A percentile compares a stretch with the other conserved stretches of the same genome.
Evolutionary conservation across 768 basidiomycete species (phyloP).

Genomic region (Russula virescens): DNA sequence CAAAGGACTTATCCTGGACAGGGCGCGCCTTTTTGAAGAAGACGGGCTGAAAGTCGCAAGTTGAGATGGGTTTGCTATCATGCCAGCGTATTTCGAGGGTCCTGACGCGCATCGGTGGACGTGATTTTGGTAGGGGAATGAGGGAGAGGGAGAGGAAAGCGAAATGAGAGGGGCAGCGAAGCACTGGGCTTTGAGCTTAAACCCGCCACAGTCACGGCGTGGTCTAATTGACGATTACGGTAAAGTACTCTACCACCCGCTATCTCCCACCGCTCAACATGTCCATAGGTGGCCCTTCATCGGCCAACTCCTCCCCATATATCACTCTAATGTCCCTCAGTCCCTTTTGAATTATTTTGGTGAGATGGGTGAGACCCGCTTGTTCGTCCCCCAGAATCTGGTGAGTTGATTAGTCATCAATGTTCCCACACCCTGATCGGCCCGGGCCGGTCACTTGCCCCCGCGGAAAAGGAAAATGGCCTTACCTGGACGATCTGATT

Average conservation of each 20-base stretch:
- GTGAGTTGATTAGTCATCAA: neutral
- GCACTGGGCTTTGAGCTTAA: constrained; percentile 6
- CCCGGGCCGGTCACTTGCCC: constrained; percentile 1
- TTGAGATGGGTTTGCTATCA: constrained; percentile 91
- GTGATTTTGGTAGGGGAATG: constrained; percentile 11
- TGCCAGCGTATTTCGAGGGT: constrained; percentile 96
- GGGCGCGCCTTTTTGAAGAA: constrained; percentile 79
- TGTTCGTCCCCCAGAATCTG: constrained; percentile 77
- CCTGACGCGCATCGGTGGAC: constrained; percentile 65
- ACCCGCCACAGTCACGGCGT: constrained; percentile 1
- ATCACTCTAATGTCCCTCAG: constrained; percentile 31
- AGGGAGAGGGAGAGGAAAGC: neutral
- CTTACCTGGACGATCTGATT: constrained; percentile 67
- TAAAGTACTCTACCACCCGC: neutral
- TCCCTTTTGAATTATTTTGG: constrained; percentile 67
- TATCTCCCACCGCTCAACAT: neutral
- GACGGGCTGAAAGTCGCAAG: constrained; percentile 90
- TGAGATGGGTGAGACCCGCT: constrained; percentile 72
- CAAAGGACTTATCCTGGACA: constrained; percentile 47
- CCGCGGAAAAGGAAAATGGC: constrained; percentile 4
- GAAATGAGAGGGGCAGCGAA: neutral
- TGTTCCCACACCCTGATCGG: neutral
- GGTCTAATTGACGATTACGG: neutral
- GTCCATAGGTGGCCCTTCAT: constrained; percentile 6
- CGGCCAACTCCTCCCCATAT: constrained; percentile 21